A percentile compares a stretch with the other conserved stretches of the same genome.
phyloP scores from a whole-genome alignment of 176 grass and related monocot genomes.

The Thinopyrum elongatum region DNA sequence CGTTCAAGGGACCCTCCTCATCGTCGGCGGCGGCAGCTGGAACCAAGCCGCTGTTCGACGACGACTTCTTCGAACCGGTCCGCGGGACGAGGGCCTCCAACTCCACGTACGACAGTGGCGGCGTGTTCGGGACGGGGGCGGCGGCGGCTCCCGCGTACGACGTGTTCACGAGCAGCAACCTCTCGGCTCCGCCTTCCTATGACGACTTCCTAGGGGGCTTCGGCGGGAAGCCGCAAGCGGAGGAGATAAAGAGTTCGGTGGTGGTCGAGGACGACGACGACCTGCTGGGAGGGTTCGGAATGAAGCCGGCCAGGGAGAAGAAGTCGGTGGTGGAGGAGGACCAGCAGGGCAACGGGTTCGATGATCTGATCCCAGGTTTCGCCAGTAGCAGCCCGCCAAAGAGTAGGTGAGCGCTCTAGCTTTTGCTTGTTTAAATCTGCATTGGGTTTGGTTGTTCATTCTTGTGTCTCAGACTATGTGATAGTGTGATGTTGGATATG shows the following conservation, averaged over 20 bases:
- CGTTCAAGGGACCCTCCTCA: conserved; percentile 31
- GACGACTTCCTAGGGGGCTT: conserved; percentile 74
- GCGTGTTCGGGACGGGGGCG: conserved; percentile 40
- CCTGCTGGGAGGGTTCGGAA: conserved; percentile 63
- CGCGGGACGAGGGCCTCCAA: conserved; percentile 26
- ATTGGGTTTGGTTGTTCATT: neutral
- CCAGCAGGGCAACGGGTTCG: conserved; percentile 31
- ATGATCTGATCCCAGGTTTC: conserved; percentile 86
- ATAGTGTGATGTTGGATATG: neutral
- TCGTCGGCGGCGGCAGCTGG: neutral
- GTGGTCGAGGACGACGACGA: conserved; percentile 47
- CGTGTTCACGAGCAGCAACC: conserved; percentile 38
- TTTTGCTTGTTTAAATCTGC: conserved; percentile 35
- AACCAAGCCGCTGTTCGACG: conserved; percentile 38
- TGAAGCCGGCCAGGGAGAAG: conserved; percentile 18
- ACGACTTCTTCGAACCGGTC: conserved; percentile 47
- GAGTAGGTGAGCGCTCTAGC: conserved; percentile 41
- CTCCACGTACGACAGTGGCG: conserved; percentile 45
- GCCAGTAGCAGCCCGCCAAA: conserved; percentile 34
- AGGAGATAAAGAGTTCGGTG: conserved; percentile 32
- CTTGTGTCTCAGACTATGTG: neutral
- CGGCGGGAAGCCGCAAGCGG: conserved; percentile 23
- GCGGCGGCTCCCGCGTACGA: conserved; percentile 48
- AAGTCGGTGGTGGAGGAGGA: conserved; percentile 13
- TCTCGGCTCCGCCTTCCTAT: conserved; percentile 38